These are phyloP conservation scores for Knoxdaviesia capensis DNA, from an alignment of 2,329 filamentous ascomycete species.

Conservation along the genomic window DNA sequence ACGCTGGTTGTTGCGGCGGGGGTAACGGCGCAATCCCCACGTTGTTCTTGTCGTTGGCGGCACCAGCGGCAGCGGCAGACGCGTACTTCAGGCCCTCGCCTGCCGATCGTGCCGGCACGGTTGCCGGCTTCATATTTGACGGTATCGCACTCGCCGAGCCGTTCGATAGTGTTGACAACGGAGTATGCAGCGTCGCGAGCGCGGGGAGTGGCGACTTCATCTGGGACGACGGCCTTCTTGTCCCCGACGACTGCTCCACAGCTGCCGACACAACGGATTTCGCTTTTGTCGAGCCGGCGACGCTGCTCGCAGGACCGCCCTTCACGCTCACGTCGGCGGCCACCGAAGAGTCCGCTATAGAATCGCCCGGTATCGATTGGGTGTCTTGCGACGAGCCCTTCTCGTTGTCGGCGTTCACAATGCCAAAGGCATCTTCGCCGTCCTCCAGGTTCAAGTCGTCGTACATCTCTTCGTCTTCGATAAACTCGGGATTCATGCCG, in stretches of 20 bases:
- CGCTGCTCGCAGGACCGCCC: too few species aligned
- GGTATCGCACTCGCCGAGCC: constrained; percentile 23
- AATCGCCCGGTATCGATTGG: constrained; percentile 77
- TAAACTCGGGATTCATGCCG: constrained; percentile 72
- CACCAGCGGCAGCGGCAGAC: constrained; percentile 83
- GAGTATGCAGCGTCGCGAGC: constrained; percentile 71
- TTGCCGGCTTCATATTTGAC: constrained; percentile 76
- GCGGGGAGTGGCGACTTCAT: constrained; percentile 89
- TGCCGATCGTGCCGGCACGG: constrained; percentile 62
- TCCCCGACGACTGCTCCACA: constrained; percentile 16
- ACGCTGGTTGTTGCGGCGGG: constrained; percentile 52
- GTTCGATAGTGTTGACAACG: constrained; percentile 40
- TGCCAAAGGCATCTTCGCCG: constrained; percentile 74
- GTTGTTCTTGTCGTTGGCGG: constrained; percentile 69
- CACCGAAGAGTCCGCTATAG: constrained; percentile 25
- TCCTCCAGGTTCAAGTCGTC: constrained; percentile 84
- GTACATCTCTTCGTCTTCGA: constrained; percentile 88
- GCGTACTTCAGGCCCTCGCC: constrained; percentile 92
- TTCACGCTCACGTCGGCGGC: too few species aligned
- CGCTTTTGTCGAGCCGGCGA: too few species aligned
- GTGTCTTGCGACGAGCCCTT: constrained; percentile 87
- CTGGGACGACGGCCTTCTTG: constrained; percentile 65
- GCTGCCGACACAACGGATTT: too few species aligned
- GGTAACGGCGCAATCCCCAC: constrained; percentile 87
- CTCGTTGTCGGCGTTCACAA: constrained; percentile 55